These are phyloP conservation scores for Aspergillus coremiiformis DNA, from an alignment of 495 filamentous ascomycete species.

Conservation along the genomic window DNA sequence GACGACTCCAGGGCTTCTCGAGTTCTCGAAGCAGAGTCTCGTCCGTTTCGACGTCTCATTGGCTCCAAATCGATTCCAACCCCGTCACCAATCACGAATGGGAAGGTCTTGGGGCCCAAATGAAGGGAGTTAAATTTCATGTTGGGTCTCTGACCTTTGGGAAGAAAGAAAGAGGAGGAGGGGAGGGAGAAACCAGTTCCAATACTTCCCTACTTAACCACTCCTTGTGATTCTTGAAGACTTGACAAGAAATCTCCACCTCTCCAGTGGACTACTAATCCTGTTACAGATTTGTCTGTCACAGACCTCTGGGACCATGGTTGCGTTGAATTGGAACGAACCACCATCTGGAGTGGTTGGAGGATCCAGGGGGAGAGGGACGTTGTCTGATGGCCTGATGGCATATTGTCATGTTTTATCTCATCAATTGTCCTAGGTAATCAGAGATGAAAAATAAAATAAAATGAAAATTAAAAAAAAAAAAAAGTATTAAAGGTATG, in stretches of 20 bases:
- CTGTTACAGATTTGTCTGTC: constrained; percentile 11
- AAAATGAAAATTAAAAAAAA: too few species aligned
- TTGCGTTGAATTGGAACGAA: constrained; percentile 5
- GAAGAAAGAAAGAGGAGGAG: not conserved
- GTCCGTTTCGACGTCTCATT: constrained; percentile 11
- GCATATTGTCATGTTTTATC: not conserved
- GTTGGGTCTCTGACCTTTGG: not conserved
- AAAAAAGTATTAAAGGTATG: too few species aligned
- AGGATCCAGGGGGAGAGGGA: constrained; percentile 9
- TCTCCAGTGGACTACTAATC: constrained; percentile 12
- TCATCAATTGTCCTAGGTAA: too few species aligned
- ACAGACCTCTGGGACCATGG: constrained; percentile 16
- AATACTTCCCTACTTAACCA: too few species aligned
- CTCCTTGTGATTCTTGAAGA: too few species aligned
- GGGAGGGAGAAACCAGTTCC: not conserved
- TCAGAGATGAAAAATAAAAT: too few species aligned
- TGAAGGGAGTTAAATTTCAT: constrained; percentile 9
- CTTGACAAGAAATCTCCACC: not conserved
- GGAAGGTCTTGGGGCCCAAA: not conserved
- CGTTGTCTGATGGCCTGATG: not conserved
- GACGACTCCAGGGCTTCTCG: constrained; percentile 19
- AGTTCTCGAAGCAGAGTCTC: constrained; percentile 15
- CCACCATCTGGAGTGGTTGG: constrained; percentile 1
- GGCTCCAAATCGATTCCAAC: not conserved
- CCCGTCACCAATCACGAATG: not conserved